Conservation (phyloP, 768 basidiomycete genomes). For the Boletus coccyginus region DNA sequence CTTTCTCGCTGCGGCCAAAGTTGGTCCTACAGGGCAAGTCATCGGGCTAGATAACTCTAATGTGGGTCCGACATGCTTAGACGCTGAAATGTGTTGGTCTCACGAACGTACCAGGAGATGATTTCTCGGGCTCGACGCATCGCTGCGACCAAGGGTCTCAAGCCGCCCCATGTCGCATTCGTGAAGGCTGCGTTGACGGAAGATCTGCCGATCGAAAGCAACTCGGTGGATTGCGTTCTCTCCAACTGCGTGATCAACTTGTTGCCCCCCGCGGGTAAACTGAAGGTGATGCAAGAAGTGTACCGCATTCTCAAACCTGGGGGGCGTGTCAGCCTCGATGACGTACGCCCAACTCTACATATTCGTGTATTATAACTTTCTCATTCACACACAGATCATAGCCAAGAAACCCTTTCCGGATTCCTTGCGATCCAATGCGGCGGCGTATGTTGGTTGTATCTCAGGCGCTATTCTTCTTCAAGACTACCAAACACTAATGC, state of each 20-base stretch:
- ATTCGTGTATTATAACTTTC: not conserved
- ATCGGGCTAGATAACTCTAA: constrained; percentile 55
- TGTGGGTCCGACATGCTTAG: constrained; percentile 28
- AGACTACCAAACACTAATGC: constrained; percentile 39
- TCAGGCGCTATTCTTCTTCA: constrained; percentile 42
- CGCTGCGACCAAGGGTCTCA: constrained; percentile 38
- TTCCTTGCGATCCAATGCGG: constrained; percentile 39
- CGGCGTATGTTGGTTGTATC: constrained; percentile 44
- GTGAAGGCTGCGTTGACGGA: constrained; percentile 42
- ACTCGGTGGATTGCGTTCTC: constrained; percentile 52
- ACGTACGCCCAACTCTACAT: constrained; percentile 35
- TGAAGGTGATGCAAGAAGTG: constrained; percentile 42
- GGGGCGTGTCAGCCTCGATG: constrained; percentile 50
- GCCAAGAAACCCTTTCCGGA: constrained; percentile 45
- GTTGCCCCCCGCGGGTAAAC: constrained; percentile 42
- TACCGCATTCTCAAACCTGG: constrained; percentile 53
- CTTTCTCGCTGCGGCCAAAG: constrained; percentile 48
- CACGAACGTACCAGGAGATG: constrained; percentile 43
- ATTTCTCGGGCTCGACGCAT: constrained; percentile 46
- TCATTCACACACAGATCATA: constrained; percentile 36
- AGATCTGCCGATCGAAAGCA: constrained; percentile 45
- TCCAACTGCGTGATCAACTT: constrained; percentile 60
- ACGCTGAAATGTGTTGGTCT: not conserved
- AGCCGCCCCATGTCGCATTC: constrained; percentile 49
- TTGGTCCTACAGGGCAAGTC: constrained; percentile 47